These are phyloP conservation scores for Bolboschoenoplectus hybrid DNA, from an alignment of 202 grass and related monocot species.

Conservation along the genomic window DNA sequence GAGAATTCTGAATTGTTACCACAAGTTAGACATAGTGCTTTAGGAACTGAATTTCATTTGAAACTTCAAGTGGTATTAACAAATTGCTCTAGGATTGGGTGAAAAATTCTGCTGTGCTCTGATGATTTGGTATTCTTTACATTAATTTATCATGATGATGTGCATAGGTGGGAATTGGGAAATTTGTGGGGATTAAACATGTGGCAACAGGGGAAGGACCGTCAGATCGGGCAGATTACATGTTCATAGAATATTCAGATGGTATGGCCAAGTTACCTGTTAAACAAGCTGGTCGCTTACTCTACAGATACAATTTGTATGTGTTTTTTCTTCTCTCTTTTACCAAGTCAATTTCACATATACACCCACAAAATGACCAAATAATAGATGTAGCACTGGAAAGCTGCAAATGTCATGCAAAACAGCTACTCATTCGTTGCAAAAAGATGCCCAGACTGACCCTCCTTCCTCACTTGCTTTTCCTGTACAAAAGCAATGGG, in stretches of 20 bases:
- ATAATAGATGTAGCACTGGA: neutral
- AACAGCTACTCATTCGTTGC: neutral
- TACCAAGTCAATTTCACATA: slow-evolving; percentile 15
- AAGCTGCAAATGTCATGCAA: slow-evolving; percentile 12
- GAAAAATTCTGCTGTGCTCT: neutral
- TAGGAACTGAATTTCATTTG: slow-evolving; percentile 7
- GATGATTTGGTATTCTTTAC: neutral
- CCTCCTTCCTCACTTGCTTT: slow-evolving; percentile 13
- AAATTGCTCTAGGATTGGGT: neutral
- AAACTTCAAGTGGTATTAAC: slow-evolving; percentile 18
- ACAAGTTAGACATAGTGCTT: neutral
- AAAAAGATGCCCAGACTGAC: slow-evolving; percentile 3
- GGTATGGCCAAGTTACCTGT: slow-evolving; percentile 94
- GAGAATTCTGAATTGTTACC: neutral
- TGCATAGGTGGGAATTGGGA: slow-evolving; percentile 68
- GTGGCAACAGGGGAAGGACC: slow-evolving; percentile 49
- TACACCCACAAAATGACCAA: neutral
- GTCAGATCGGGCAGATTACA: slow-evolving; percentile 53
- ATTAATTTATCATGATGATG: slow-evolving; percentile 3
- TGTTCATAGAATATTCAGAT: slow-evolving; percentile 87
- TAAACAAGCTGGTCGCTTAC: slow-evolving; percentile 72
- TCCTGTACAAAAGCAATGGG: neutral
- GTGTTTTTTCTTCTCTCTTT: slow-evolving; percentile 24
- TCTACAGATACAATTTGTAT: slow-evolving; percentile 97
- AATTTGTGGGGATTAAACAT: slow-evolving; percentile 74